Conservation (phyloP, 2,329 filamentous ascomycete species). For the Domatiomyces catenatus region DNA sequence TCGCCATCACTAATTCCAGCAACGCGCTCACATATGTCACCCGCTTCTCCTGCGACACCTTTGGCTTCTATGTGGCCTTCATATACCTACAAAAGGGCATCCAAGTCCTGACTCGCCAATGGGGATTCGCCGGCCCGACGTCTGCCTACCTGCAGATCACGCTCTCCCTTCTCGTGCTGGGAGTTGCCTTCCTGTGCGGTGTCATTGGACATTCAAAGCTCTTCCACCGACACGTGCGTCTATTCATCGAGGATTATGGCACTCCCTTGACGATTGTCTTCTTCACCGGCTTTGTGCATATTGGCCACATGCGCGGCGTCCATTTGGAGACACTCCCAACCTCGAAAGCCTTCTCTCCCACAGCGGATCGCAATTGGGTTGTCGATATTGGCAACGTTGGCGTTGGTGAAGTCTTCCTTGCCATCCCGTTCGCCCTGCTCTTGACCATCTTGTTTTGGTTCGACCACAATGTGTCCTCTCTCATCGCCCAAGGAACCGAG, state of each 20-base stretch:
- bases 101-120: conserved; percentile 66
- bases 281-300: conserved; percentile 78
- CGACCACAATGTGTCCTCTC: conserved; percentile 73
- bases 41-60: conserved; percentile 82
- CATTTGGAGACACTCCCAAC: conserved; percentile 58
- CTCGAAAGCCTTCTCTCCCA: conserved; percentile 63
- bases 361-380: conserved; percentile 57
- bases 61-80: conserved; percentile 78
- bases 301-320: conserved; percentile 64
- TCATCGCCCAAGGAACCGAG: conserved; percentile 70
- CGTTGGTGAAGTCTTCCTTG: conserved; percentile 60
- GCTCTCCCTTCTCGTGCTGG: conserved; percentile 62
- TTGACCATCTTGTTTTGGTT: conserved; percentile 80
- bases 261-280: conserved; percentile 71
- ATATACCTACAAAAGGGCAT: conserved; percentile 87
- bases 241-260: conserved; percentile 81
- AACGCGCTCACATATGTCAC: conserved; percentile 82
- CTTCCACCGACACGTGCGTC: conserved; percentile 58
- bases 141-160: conserved; percentile 64
- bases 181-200: conserved; percentile 58
- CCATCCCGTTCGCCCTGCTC: conserved; percentile 71
- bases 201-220: conserved; percentile 54
- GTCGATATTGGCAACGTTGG: conserved; percentile 67
- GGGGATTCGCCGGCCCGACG: conserved; percentile 40
- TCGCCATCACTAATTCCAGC: conserved; percentile 73